Evolutionary conservation across 1,284 basidiomycete species (phyloP), one percentile per base, ranked within the genome.

Genomic region (Moesziomyces antarcticus): DNA sequence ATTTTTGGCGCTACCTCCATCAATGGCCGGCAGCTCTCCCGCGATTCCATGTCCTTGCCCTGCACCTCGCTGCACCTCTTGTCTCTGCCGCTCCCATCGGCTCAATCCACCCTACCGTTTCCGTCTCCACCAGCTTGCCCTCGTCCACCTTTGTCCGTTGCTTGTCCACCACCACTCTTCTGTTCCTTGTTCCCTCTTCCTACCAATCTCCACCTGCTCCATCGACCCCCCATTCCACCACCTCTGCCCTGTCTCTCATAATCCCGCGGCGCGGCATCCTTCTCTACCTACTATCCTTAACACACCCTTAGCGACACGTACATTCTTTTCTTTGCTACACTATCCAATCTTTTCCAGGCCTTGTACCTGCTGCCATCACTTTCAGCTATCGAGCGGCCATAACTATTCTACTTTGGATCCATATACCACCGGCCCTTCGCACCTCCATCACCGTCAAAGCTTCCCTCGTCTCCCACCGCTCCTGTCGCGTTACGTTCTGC

Each of bases 21-120:
- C 61, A 24, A 13, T 33, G 30, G 43, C 33, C 47, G 25, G 33
- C 8, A 22, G n/a, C 53, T n/a, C 37, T 16, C 14, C 55, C 50
- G 48, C 55, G 40, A 24, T 45, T 20, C 21, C 35, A 50, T 46
- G 48, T 45, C 50, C 48, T 41, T 41, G 22, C 25, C 16, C 42
- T 49, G 47, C 49, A 58, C 37, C 33, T 13, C 20, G 18, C 35
- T 35, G 54, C 56, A 50, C 41, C 40, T 14, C 50, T 42, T 58
- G 61, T 37, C 33, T 54, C 35, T 18, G 20, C 52, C 43, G 42
- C 22, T 54, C 9, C 43, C 30, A 27, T 27, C 48, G 35, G 20
- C 8, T 5, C 35, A n/a, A 25, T 22, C 5, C 35, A 45, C 16
- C 37, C 1, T 40, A 7, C 37, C 37, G 16, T 16, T 40, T 40